Evolutionary conservation across 2,329 filamentous ascomycete species (phyloP).

Genomic region (Botrytis aclada): DNA sequence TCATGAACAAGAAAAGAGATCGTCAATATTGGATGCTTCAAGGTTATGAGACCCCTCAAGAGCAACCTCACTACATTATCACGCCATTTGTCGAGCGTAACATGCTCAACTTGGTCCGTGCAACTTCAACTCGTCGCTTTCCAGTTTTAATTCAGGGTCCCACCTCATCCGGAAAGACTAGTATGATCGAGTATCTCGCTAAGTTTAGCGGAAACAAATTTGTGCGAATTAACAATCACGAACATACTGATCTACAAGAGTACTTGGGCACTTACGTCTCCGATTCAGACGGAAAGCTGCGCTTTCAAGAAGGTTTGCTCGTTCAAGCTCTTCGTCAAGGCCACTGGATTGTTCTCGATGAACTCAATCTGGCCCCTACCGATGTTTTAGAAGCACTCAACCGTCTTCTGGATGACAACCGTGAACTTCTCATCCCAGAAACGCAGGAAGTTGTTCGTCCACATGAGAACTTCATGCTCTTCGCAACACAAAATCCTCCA

Average conservation of each 20-base stretch:
- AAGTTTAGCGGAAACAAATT: conserved; percentile 96
- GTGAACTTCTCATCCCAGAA: conserved; percentile 92
- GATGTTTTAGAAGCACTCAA: conserved; percentile 97
- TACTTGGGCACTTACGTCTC: conserved; percentile 95
- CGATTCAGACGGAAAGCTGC: conserved; percentile 75
- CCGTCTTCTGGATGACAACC: conserved; percentile 90
- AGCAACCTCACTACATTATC: conserved; percentile 89
- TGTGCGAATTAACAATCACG: conserved; percentile 98
- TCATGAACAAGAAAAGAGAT: conserved; percentile 61
- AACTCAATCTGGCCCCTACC: conserved; percentile 93
- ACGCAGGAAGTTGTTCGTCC: conserved; percentile 92
- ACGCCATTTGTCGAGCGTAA: conserved; percentile 95
- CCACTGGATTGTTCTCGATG: conserved; percentile 97
- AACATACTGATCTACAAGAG: conserved; percentile 96
- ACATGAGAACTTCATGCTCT: conserved; percentile 94
- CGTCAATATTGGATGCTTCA: conserved; percentile 87
- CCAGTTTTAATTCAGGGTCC: conserved; percentile 95
- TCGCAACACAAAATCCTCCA: conserved; percentile 95
- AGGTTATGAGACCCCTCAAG: conserved; percentile 63
- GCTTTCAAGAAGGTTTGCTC: conserved; percentile 89
- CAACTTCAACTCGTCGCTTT: conserved; percentile 86
- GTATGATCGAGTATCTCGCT: conserved; percentile 99
- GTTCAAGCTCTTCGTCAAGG: conserved; percentile 90
- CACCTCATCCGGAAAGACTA: conserved; percentile 96
- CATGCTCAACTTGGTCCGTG: conserved; percentile 87